Base-by-base conservation (phyloP, 495 filamentous ascomycete genomes). In the Thozetella sp. region DNA sequence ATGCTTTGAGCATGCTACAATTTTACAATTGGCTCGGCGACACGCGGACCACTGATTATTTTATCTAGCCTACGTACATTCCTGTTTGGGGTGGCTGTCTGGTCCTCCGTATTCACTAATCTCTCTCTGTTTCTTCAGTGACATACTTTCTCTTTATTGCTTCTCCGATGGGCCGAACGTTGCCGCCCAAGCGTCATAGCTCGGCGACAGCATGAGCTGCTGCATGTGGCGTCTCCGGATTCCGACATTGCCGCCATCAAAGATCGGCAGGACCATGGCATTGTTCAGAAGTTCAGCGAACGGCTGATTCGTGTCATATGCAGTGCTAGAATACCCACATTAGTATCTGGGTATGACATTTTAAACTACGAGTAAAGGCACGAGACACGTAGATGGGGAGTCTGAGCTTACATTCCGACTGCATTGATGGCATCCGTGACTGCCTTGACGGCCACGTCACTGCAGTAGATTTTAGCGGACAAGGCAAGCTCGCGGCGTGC, bases 211-310 rank as follows among this genome's bases (percentile, higher is more conserved):
- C 65, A 86, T 77, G 11, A 85, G 62, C 30, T 74, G 70, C 57
- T 86, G 76, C 55, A 86, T 57, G 56, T 83, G 77, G 19, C 82
- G 68, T 48, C 82, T 73, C 53, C 82, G 63, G 11, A 86, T 73
- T 0, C 83, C 83, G 17, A 86, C 75, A 67, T 86, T 86, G 2
- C 83, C 82, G 2, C 83, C 81, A 59, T 83, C 81, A 55, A 84
- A 83, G 19, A 84, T 77, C 0, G 82, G 81, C 55, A 86, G 55
- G 23, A 73, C 77, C 60, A 78, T 72, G 0, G 80, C 83, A 58
- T 75, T 74, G 54, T 80, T 79, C 53, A 85, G 57, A 11, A 85
- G 63, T n/a, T 73, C 69, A 0, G 76, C 67, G 61, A 85, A 83
- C 2, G 72, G 71, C 25, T 71, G 67, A 23, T 74, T 66, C 19